Conservation (phyloP, 23 red algal species). For the Gracilariopsis chorda region DNA sequence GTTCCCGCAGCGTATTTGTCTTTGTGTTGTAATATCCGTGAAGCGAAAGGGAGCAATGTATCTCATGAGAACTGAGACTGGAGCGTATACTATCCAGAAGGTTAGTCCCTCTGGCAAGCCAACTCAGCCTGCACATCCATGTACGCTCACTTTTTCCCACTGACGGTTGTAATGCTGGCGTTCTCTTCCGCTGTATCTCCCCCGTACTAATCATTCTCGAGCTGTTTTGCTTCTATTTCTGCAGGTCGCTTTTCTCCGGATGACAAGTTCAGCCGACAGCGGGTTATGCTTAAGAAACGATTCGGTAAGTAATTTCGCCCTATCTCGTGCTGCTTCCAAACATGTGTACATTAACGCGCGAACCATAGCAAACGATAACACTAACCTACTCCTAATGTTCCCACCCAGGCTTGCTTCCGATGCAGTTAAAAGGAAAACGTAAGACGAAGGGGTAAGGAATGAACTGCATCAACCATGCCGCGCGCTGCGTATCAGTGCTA, state of each 20-base stretch:
- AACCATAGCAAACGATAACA: no score
- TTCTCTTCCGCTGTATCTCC: neutral
- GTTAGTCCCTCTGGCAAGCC: conserved; percentile 41
- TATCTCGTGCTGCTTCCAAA: no score
- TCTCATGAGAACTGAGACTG: conserved; percentile 75
- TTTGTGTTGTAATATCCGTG: no score
- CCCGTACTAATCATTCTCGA: no score
- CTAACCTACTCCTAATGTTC: no score
- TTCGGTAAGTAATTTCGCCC: conserved; percentile 51
- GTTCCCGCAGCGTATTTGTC: no score
- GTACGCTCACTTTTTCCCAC: conserved; percentile 53
- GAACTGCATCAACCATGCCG: neutral
- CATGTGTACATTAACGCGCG: no score
- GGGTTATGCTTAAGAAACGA: conserved; percentile 81
- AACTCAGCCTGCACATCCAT: conserved; percentile 77
- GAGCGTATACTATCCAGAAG: conserved; percentile 77
- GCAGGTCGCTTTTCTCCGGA: conserved; percentile 92
- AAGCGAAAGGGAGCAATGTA: no score
- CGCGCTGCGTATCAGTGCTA: neutral
- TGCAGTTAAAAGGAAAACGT: conserved; percentile 11
- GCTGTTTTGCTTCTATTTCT: neutral
- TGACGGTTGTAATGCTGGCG: no score
- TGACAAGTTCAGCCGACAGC: conserved; percentile 84
- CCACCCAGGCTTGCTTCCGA: neutral
- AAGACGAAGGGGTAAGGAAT: no score